Evolutionary conservation across 768 basidiomycete species (phyloP).

Genomic region (Lactarius pseudohatsudake): DNA sequence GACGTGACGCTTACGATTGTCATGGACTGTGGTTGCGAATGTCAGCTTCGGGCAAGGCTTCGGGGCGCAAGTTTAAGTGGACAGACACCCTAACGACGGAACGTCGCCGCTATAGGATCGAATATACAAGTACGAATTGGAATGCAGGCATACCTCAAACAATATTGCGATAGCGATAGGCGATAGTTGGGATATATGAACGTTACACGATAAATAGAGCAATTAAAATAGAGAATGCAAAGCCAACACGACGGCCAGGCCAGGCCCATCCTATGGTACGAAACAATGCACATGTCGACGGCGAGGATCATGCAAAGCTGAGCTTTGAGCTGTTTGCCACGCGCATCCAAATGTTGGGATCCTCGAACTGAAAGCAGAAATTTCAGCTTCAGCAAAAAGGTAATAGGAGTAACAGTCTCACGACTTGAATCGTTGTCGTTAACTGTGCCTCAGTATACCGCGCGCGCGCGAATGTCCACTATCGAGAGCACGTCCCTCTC

Average conservation of each 20-base stretch:
- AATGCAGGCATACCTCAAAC: conserved; percentile 19
- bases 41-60: too few species aligned
- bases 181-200: conserved; percentile 12
- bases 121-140: neutral
- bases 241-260: neutral
- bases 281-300: neutral
- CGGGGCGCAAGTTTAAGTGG: too few species aligned
- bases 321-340: conserved; percentile 84
- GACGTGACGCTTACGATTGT: too few species aligned
- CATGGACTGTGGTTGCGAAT: too few species aligned
- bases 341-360: conserved; percentile 74
- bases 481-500: conserved; percentile 67
- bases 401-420: conserved; percentile 40
- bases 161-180: conserved; percentile 22
- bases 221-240: conserved; percentile 10
- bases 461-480: conserved; percentile 83
- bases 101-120: neutral
- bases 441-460: conserved; percentile 89
- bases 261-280: conserved; percentile 32
- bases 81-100: too few species aligned
- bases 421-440: conserved; percentile 79
- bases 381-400: neutral
- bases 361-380: conserved; percentile 67
- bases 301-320: conserved; percentile 47
- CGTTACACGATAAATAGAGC: conserved; percentile 11